These are phyloP conservation scores for Penicillium sp. DNA, from an alignment of 2,329 filamentous ascomycete species.

Conservation along the genomic window DNA sequence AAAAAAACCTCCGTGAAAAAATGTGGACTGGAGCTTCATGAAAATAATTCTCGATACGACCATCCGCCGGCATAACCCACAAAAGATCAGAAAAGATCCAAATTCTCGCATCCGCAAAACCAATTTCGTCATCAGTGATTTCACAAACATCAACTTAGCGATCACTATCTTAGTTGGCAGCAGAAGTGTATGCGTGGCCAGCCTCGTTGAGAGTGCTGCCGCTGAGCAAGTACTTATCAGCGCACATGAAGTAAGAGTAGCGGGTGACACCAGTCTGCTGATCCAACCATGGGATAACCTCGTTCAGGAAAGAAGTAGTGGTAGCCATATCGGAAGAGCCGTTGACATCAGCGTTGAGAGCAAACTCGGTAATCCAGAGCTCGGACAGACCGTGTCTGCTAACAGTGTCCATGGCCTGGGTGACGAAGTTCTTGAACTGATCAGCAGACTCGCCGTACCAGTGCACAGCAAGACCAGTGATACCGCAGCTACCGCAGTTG, in stretches of 20 bases:
- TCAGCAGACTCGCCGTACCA: constrained; percentile 42
- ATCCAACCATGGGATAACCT: constrained; percentile 44
- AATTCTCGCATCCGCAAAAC: background rate
- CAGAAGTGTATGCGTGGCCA: constrained; percentile 31
- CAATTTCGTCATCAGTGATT: no score
- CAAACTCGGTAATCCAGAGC: constrained; percentile 50
- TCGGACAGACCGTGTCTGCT: constrained; percentile 35
- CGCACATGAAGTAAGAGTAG: constrained; percentile 46
- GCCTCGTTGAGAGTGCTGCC: constrained; percentile 28
- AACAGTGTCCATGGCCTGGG: constrained; percentile 37
- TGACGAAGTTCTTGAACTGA: constrained; percentile 42
- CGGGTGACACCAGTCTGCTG: constrained; percentile 37
- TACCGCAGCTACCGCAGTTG: constrained; percentile 39
- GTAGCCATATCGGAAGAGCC: constrained; percentile 23
- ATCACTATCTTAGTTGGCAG: background rate
- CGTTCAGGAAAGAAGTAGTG: constrained; percentile 36
- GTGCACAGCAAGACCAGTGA: constrained; percentile 46
- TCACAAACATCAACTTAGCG: background rate
- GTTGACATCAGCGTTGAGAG: constrained; percentile 31
- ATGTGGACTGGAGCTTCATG: background rate
- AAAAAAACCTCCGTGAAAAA: background rate
- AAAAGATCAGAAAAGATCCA: background rate
- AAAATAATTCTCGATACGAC: background rate
- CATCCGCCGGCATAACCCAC: background rate
- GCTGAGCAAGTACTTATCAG: constrained; percentile 35